Percentiles rank a stretch among this genome's conserved stretches.
phyloP scores from a whole-genome alignment of 768 basidiomycete genomes.

The Hygrocybe coccinea region DNA sequence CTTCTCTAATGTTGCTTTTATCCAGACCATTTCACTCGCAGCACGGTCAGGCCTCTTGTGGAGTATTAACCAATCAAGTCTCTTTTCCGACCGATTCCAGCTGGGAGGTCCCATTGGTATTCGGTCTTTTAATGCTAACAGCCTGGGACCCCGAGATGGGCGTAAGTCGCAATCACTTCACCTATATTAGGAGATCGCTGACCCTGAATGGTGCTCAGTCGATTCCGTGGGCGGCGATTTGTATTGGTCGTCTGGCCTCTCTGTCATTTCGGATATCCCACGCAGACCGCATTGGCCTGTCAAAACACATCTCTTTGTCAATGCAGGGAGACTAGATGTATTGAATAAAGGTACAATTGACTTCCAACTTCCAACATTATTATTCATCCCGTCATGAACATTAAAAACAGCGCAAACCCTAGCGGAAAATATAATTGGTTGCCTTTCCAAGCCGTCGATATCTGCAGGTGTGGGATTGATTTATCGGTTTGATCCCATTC shows the following conservation, averaged over 20 bases:
- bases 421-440: constrained; percentile 34
- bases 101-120: constrained; percentile 88
- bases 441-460: constrained; percentile 57
- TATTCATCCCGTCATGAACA: constrained; percentile 8
- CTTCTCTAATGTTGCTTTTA: constrained; percentile 1
- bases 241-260: constrained; percentile 73
- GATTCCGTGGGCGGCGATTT: constrained; percentile 83
- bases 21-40: constrained; percentile 69
- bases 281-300: constrained; percentile 76
- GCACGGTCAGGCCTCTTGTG: constrained; percentile 68
- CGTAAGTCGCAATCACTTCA: constrained; percentile 37
- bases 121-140: constrained; percentile 68
- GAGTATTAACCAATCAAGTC: constrained; percentile 48
- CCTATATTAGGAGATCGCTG: constrained; percentile 2
- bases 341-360: constrained; percentile 52
- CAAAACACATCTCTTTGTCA: constrained; percentile 75
- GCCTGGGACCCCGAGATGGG: constrained; percentile 74
- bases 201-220: constrained; percentile 35
- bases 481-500: constrained; percentile 75
- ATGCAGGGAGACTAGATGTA: constrained; percentile 69
- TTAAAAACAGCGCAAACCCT: constrained; percentile 33
- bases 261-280: constrained; percentile 71
- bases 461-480: constrained; percentile 80
- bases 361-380: neutral
- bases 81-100: constrained; percentile 85